Percentiles rank a stretch among this genome's conserved stretches.
These are phyloP conservation scores for Trichoderma cornu-damae DNA, from an alignment of 2,329 filamentous ascomycete genomes.

Conservation along the genomic window DNA sequence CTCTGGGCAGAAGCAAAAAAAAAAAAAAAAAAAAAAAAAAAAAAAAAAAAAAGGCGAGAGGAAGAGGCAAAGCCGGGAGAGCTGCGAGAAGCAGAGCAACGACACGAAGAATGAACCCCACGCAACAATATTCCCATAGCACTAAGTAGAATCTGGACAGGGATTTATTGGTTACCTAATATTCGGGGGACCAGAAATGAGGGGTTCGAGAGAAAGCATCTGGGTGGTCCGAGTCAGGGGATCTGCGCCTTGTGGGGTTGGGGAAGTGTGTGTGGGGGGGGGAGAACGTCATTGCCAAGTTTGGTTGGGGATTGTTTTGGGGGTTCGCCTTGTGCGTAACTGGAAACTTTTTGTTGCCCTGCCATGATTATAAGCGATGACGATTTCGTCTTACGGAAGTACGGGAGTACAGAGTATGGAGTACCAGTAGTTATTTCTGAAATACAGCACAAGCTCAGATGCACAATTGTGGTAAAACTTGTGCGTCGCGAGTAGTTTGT, in stretches of 20 bases:
- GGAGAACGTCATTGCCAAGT: background rate
- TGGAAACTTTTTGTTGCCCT: too few relatives aligned
- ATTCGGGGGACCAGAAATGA: background rate
- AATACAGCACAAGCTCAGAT: too few relatives aligned
- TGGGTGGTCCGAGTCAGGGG: conserved; percentile 10
- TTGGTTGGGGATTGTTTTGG: too few relatives aligned
- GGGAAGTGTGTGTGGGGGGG: too few relatives aligned
- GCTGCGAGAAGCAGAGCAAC: conserved; percentile 6
- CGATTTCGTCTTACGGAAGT: too few relatives aligned
- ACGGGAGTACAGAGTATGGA: too few relatives aligned
- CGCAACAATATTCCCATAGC: background rate
- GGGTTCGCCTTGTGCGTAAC: too few relatives aligned
- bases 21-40: background rate
- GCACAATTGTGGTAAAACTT: too few relatives aligned
- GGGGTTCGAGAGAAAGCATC: background rate
- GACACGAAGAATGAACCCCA: background rate
- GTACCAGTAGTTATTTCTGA: too few relatives aligned
- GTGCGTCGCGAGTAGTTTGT: too few relatives aligned
- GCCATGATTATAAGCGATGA: too few relatives aligned
- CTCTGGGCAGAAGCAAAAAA: background rate
- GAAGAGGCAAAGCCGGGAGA: background rate
- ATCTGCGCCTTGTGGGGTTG: background rate
- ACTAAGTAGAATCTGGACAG: background rate
- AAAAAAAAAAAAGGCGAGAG: background rate
- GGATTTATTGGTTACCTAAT: conserved; percentile 1